phyloP scores from a whole-genome alignment of 2,329 filamentous ascomycete species.

The Pseudopyricularia javanii region DNA sequence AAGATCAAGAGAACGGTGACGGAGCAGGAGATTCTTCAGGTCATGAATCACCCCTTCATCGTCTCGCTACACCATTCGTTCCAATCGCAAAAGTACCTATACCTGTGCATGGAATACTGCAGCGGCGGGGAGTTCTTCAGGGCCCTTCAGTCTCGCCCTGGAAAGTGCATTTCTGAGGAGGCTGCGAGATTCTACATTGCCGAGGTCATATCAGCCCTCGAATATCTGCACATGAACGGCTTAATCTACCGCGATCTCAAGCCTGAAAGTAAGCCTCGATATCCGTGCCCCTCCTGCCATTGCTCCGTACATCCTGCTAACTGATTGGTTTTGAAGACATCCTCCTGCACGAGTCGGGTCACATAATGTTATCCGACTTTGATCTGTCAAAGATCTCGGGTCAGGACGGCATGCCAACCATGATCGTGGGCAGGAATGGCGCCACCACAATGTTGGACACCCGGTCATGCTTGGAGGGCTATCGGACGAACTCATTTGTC shows the following conservation, averaged over 20 bases:
- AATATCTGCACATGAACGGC: conserved; percentile 97
- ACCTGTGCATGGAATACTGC: conserved; percentile 99
- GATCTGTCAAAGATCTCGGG: conserved; percentile 97
- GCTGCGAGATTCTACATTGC: conserved; percentile 95
- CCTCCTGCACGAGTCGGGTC: conserved; percentile 93
- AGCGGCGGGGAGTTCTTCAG: conserved; percentile 98
- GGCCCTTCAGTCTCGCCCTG: conserved; percentile 87
- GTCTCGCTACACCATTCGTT: conserved; percentile 98
- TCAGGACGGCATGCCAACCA: conserved; percentile 86
- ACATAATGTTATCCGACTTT: conserved; percentile 99
- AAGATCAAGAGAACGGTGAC: conserved; percentile 98
- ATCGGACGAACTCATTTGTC: conserved; percentile 96
- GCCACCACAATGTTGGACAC: conserved; percentile 94
- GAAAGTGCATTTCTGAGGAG: conserved; percentile 94
- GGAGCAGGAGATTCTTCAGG: conserved; percentile 95
- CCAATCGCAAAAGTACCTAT: conserved; percentile 96
- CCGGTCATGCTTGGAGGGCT: conserved; percentile 95
- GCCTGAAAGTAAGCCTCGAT: conserved; percentile 71
- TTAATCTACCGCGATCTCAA: conserved; percentile 98
- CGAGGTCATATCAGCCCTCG: conserved; percentile 89
- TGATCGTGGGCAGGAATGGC: conserved; percentile 89
- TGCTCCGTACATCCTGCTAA: not conserved
- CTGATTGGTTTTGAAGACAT: conserved; percentile 53
- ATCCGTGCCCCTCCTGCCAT: not conserved
- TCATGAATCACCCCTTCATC: conserved; percentile 98